phyloP scores from a whole-genome alignment of 495 filamentous ascomycete species.

The Lepraria neglecta region DNA sequence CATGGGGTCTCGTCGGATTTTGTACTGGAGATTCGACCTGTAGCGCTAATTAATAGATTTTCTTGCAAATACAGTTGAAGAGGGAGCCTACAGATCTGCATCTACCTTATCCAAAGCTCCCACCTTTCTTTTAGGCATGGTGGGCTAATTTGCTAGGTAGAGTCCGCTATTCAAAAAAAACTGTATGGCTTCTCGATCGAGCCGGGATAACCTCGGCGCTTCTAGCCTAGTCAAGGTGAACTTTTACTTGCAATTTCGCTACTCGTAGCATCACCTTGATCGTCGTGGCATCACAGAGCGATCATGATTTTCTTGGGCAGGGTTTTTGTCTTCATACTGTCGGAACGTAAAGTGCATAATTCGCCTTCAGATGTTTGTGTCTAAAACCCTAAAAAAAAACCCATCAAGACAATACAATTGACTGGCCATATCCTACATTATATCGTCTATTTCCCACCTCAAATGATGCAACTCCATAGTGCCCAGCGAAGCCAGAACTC shows the following conservation, averaged over 20 bases:
- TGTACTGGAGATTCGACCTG: conserved; percentile 80
- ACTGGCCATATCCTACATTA: too few species aligned
- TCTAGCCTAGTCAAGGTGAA: neutral
- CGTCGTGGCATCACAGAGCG: neutral
- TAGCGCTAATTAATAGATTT: conserved; percentile 20
- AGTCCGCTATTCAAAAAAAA: neutral
- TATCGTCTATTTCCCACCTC: too few species aligned
- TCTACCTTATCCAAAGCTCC: conserved; percentile 92
- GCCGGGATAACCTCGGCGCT: neutral
- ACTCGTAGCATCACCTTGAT: too few species aligned
- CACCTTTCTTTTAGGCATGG: conserved; percentile 78
- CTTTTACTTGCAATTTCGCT: too few species aligned
- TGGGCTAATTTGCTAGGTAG: conserved; percentile 17
- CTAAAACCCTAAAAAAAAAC: too few species aligned
- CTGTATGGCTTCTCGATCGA: neutral
- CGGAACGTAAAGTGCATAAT: too few species aligned
- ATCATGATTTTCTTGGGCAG: too few species aligned
- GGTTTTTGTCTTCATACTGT: too few species aligned
- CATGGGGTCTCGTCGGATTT: conserved; percentile 76
- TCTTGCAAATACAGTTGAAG: neutral
- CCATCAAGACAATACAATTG: too few species aligned
- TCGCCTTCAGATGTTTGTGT: too few species aligned
- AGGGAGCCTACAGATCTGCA: conserved; percentile 62
- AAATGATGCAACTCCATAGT: neutral
- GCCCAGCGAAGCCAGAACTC: neutral